Evolutionary conservation across 2,329 filamentous ascomycete genomes (phyloP).

Genomic region (Sporothrix schenckii): DNA sequence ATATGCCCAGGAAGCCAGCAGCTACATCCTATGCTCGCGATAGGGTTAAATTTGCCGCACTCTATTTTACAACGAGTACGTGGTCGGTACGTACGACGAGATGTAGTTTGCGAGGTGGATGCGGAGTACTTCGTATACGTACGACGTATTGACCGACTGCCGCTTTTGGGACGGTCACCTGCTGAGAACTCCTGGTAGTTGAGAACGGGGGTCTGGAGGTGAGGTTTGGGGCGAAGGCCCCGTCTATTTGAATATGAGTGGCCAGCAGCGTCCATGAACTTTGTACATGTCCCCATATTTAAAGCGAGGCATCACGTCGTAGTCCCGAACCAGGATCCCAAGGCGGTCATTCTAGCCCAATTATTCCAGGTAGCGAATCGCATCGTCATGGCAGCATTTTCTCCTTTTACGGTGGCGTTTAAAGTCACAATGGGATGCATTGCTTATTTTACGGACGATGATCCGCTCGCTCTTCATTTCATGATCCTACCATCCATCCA

Average conservation of each 20-base stretch:
- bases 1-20: neutral
- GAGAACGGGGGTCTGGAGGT: too few relatives aligned
- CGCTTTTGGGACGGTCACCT: too few relatives aligned
- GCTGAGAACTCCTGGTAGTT: too few relatives aligned
- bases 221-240: too few relatives aligned
- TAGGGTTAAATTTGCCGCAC: neutral
- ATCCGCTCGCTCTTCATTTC: neutral
- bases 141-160: too few relatives aligned
- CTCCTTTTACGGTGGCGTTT: neutral
- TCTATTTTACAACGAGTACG: neutral
- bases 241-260: too few relatives aligned
- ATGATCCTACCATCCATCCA: neutral
- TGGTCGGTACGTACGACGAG: neutral
- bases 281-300: too few relatives aligned
- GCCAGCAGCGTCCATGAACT: too few relatives aligned
- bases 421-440: neutral
- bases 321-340: neutral
- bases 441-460: neutral
- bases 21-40: neutral
- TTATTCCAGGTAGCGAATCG: neutral
- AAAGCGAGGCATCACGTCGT: neutral
- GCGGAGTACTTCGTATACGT: neutral
- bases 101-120: neutral
- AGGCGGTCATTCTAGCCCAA: constrained; percentile 13
- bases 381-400: neutral